phyloP scores from a whole-genome alignment of 2,329 filamentous ascomycete genomes.

The Colletotrichum sp. region DNA sequence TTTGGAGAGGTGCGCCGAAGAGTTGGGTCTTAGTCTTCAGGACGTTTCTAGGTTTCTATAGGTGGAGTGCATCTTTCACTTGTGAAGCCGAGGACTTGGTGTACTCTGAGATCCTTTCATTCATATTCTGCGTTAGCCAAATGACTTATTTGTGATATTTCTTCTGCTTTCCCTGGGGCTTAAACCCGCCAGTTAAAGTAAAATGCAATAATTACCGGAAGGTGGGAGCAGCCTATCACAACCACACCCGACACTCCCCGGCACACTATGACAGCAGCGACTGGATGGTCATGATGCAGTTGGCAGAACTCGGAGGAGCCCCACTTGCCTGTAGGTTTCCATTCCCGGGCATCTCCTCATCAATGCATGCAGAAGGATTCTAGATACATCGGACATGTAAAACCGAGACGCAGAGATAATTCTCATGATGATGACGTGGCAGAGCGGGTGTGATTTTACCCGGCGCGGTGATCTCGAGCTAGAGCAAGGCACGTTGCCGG shows the following conservation, averaged over 20 bases:
- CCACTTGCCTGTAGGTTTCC: not conserved
- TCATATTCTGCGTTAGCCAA: not conserved
- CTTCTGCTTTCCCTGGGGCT: not conserved
- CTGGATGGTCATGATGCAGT: not conserved
- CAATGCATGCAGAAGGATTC: not conserved
- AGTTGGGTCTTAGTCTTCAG: not conserved
- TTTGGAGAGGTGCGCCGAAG: not conserved
- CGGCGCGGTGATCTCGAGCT: not conserved
- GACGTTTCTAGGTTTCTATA: not conserved
- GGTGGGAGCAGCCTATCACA: not conserved
- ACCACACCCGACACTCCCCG: not conserved
- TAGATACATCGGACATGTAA: not conserved
- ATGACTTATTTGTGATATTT: not conserved
- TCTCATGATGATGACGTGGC: not conserved
- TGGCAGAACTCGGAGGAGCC: not conserved
- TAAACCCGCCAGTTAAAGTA: too few species aligned
- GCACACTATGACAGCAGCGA: not conserved
- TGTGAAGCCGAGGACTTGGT: not conserved
- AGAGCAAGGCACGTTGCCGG: not conserved
- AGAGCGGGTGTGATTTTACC: not conserved
- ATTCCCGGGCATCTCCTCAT: not conserved
- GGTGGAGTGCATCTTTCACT: not conserved
- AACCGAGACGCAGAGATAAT: not conserved
- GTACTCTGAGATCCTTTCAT: not conserved
- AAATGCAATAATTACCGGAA: not conserved